A percentile compares a stretch with the other conserved stretches of the same genome.
Evolutionary conservation across 441 rosid genomes (phyloP).

Genomic region (Gossypium schwendimanii): DNA sequence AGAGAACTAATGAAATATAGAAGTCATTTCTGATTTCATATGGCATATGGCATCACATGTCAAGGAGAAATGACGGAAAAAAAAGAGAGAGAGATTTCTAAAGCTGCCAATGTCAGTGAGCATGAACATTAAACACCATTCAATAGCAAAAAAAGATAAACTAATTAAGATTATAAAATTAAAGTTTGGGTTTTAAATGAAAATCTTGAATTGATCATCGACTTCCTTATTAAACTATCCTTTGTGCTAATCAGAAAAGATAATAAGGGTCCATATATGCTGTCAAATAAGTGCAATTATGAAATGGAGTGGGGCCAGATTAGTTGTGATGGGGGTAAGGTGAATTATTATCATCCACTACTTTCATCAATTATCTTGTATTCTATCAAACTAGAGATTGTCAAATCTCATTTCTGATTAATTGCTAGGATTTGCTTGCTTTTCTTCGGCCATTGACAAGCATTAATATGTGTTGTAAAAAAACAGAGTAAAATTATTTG

Average conservation of each 20-base stretch:
- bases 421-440: background rate
- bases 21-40: background rate
- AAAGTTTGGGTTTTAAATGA: background rate
- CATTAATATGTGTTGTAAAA: background rate
- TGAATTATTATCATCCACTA: background rate
- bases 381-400: background rate
- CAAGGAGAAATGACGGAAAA: background rate
- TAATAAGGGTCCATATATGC: background rate
- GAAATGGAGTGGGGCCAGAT: background rate
- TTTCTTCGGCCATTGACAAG: background rate
- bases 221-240: background rate
- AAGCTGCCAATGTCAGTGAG: background rate
- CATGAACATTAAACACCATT: background rate
- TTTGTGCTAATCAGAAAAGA: background rate
- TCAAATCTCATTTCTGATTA: background rate
- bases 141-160: background rate
- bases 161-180: background rate
- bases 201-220: background rate
- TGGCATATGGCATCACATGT: background rate
- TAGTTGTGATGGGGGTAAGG: background rate
- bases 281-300: background rate
- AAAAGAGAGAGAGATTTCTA: background rate
- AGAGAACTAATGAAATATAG: background rate
- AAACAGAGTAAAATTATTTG: too few species aligned
- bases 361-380: background rate